Base-by-base conservation (phyloP, 106 monocot species). In the Acorus gramineus region DNA sequence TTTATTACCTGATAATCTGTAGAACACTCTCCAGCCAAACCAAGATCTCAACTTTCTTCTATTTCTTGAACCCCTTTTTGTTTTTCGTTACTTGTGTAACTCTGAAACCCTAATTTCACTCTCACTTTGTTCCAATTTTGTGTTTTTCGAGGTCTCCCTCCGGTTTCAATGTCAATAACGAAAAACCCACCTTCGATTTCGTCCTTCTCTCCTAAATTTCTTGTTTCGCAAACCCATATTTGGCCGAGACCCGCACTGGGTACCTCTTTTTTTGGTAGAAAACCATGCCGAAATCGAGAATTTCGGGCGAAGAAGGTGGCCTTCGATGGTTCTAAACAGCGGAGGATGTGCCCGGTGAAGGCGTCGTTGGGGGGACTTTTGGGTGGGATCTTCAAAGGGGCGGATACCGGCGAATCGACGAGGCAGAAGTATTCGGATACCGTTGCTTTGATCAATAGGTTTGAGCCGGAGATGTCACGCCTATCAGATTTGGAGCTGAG, bases 401-500 rank as follows among this genome's bases (percentile, higher is more conserved):
- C 76, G 6, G 95, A 95, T 60, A 81, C 75, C 10, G 95, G 95
- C 6, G 95, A 95, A 65, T 61, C 55, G 8, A 85, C 86, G 56
- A 79, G 87, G 86, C 70, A 87, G 74, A 65, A 71, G 66, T 95
- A 76, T 49, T 28, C 77, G 28, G 94, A 86, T 10, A 67, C 74
- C 1, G 79, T 90, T 7, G 67, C 54, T 8, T 66, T 66, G 73
- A 76, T 95, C 70, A 95, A 90, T 66, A 62, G 57, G 60, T 61
- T 95, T 82, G 94, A 95, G 73, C 70, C 82, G 48, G 84, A 95
- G 60, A 82, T 95, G 64, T 66, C 61, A 44, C 52, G 66, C 52
- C 53, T 95, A n/a, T 82, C 94, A 11, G 90, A 95, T 76, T 69
- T 74, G 10, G 86, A 82, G 64, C 77, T 95, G 65, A 79, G 90